phyloP scores from a whole-genome alignment of 2,329 filamentous ascomycete species.

The Fusarium caatingaense region DNA sequence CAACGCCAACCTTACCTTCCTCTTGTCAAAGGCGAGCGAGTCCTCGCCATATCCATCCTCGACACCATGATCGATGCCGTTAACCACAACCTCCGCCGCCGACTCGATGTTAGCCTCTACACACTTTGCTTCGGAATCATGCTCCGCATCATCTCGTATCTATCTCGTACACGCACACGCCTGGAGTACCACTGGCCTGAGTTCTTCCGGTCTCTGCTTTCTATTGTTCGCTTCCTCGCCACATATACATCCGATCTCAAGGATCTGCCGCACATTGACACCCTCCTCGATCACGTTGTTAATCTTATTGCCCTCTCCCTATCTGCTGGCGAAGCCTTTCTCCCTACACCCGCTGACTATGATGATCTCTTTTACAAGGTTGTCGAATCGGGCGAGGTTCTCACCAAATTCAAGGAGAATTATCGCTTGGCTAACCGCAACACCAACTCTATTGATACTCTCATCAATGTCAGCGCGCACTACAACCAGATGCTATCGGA shows the following conservation, averaged over 20 bases:
- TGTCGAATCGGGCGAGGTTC: constrained; percentile 87
- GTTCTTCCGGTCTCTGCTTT: constrained; percentile 88
- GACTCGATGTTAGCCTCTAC: constrained; percentile 87
- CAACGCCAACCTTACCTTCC: constrained; percentile 90
- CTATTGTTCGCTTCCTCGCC: constrained; percentile 89
- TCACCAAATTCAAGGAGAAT: constrained; percentile 83
- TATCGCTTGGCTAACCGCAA: constrained; percentile 71
- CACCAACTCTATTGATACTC: constrained; percentile 81
- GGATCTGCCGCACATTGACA: constrained; percentile 73
- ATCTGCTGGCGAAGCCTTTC: constrained; percentile 87
- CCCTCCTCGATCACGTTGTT: constrained; percentile 80
- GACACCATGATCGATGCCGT: constrained; percentile 92
- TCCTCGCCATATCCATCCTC: constrained; percentile 80
- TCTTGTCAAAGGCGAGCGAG: constrained; percentile 75
- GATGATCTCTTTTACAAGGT: constrained; percentile 99
- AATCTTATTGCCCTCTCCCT: constrained; percentile 87
- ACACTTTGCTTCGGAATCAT: constrained; percentile 84
- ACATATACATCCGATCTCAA: constrained; percentile 86
- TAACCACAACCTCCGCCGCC: constrained; percentile 90
- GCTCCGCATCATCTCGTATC: constrained; percentile 83
- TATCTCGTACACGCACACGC: constrained; percentile 84
- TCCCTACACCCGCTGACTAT: constrained; percentile 87
- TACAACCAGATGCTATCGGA: constrained; percentile 85
- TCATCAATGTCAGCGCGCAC: constrained; percentile 84
- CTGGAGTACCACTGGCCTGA: constrained; percentile 95